Percentiles rank a stretch among this genome's conserved stretches.
Evolutionary conservation across 1,284 basidiomycete genomes (phyloP).

Genomic region (Amylostereum areolatum): DNA sequence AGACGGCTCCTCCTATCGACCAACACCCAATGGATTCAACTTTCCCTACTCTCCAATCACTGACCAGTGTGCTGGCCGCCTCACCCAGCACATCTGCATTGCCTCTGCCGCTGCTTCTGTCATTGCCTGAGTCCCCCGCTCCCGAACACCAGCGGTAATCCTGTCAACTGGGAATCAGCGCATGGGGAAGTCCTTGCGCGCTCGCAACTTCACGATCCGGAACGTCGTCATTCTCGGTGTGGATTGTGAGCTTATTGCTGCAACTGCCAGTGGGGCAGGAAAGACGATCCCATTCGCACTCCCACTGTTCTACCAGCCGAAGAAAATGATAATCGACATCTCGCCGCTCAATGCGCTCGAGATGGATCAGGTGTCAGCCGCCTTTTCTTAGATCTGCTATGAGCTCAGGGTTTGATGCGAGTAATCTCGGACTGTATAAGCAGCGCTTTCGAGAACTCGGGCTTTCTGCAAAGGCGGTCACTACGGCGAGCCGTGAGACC

Average conservation of each 20-base stretch:
- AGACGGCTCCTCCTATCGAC: too few species aligned
- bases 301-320: slow-evolving; percentile 19
- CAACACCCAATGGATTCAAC: too few species aligned
- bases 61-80: too few species aligned
- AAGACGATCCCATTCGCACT: slow-evolving; percentile 32
- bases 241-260: slow-evolving; percentile 27
- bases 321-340: slow-evolving; percentile 22
- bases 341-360: slow-evolving; percentile 29
- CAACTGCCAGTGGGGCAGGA: slow-evolving; percentile 21
- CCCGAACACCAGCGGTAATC: too few species aligned
- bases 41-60: too few species aligned
- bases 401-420: background rate
- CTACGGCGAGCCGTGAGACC: slow-evolving; percentile 5
- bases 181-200: too few species aligned
- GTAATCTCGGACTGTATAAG: slow-evolving; percentile 7
- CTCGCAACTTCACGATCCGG: slow-evolving; percentile 30
- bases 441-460: slow-evolving; percentile 20
- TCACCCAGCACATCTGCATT: too few species aligned
- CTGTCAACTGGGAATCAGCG: too few species aligned
- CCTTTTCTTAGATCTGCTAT: background rate
- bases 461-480: slow-evolving; percentile 23
- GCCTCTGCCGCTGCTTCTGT: too few species aligned
- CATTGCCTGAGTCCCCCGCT: too few species aligned
- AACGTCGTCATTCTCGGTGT: slow-evolving; percentile 25
- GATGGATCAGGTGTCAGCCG: slow-evolving; percentile 19